Base-by-base conservation (phyloP, 139 green algal genomes). In the Eudorina sp. region DNA sequence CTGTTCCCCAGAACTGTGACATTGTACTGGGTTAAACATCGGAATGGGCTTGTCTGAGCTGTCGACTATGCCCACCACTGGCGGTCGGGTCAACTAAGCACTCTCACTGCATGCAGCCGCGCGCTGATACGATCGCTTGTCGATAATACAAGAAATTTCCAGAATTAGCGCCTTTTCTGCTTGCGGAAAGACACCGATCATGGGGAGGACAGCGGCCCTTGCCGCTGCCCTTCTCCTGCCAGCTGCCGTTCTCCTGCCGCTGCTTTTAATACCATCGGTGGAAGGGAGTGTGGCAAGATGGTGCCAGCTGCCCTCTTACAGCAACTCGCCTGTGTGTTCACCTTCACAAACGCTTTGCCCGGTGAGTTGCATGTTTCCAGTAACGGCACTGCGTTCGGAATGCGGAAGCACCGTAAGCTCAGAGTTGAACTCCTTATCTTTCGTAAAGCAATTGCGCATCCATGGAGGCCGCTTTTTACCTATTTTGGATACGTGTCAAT, bases 141-240 rank as follows among this genome's bases (percentile, higher is more conserved):
- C n/a, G n/a, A n/a, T n/a, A n/a, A n/a, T n/a, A n/a, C n/a, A n/a
- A 72, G 36, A 72, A 72, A 38, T 34, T 38, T 72, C 19, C 62
- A 36, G 31, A 40, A 72, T 11, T 5, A 19, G 21, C 8, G 27
- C 27, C 23, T 38, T 5, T 72, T 40, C 31, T 72, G 62, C 62
- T 40, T 40, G 21, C 2, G 31, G 2, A 72, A 72, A 72, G 38
- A 1, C 41, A 25, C 21, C 7, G 13, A 79, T 53, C 31, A 79
- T 79, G 70, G 70, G 70, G 70, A 79, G 70, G 70, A 79, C 70
- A 79, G 70, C 70, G 70, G 70, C 70, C 7, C 36, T 79, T 27
- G 70, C 70, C 70, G 70, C 70, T 79, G 70, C 70, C 73, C 73
- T 81, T 45, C 73, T 81, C 73, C n/a, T n/a, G n/a, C n/a, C n/a